Evolutionary conservation across 2,329 filamentous ascomycete genomes (phyloP).

Genomic region (Colletotrichum camelliae): DNA sequence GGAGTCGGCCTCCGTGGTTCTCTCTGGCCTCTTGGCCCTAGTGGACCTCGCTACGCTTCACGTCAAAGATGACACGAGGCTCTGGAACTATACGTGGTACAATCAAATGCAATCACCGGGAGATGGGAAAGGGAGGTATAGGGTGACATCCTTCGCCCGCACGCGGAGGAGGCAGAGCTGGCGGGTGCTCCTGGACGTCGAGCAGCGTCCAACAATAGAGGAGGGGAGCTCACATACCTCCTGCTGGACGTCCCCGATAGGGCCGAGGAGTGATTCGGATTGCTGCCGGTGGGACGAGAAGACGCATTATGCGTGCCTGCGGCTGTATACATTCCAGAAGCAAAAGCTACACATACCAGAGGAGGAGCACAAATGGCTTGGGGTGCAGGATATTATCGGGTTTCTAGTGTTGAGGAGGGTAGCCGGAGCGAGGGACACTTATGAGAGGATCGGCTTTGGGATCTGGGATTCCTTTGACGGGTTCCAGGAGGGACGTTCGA

Average conservation of each 20-base stretch:
- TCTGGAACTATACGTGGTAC: background rate
- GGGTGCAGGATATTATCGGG: background rate
- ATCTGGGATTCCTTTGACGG: background rate
- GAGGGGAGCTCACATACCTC: background rate
- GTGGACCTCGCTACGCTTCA: background rate
- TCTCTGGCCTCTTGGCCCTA: background rate
- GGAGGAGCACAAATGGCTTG: rapidly evolving
- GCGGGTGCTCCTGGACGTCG: background rate
- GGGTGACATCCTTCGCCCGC: background rate
- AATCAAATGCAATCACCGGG: background rate
- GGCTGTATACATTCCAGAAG: background rate
- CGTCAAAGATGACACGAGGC: background rate
- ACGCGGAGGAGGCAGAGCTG: background rate
- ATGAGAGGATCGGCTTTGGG: background rate
- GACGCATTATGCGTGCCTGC: rapidly evolving
- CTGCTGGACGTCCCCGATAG: background rate
- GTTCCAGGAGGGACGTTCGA: rapidly evolving
- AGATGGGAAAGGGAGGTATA: background rate
- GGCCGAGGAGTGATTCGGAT: rapidly evolving
- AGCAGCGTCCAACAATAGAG: background rate
- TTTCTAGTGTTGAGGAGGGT: background rate
- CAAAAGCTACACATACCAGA: background rate
- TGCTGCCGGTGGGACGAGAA: background rate
- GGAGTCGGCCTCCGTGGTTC: background rate
- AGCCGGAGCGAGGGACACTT: background rate